A percentile compares a stretch with the other conserved stretches of the same genome.
Conservation (phyloP, 73 alveolate species). For the Breviolum minutum region DNA sequence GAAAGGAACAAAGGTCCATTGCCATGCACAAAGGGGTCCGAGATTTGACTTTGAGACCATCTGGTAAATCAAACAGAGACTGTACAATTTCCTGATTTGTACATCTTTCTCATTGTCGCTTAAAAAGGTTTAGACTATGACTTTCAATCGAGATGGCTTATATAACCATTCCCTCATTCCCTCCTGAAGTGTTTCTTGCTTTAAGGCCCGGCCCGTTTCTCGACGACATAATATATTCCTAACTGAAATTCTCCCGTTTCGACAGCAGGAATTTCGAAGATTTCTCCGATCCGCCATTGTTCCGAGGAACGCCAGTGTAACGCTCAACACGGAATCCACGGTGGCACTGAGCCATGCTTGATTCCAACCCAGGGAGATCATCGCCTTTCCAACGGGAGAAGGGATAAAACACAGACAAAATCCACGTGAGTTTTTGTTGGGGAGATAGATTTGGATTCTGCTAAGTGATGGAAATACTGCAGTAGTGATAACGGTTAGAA, state of each 20-base stretch:
- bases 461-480: background rate
- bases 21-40: no score
- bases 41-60: no score
- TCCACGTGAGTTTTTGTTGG: no score
- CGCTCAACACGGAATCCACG: constrained; percentile 17
- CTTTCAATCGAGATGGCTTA: no score
- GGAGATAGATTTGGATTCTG: background rate
- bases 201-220: no score
- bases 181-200: no score
- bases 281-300: background rate
- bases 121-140: no score
- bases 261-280: background rate
- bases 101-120: no score
- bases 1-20: no score
- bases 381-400: constrained; percentile 53
- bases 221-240: background rate
- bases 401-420: background rate
- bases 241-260: background rate
- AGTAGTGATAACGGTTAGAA: background rate
- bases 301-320: constrained; percentile 7
- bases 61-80: no score
- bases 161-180: no score
- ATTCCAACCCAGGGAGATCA: constrained; percentile 67
- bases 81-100: no score
- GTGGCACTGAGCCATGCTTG: constrained; percentile 68